Evolutionary conservation across 495 filamentous ascomycete genomes (phyloP), one percentile per base, ranked within the genome.

Genomic region (Massariosphaeria phaeospora): DNA sequence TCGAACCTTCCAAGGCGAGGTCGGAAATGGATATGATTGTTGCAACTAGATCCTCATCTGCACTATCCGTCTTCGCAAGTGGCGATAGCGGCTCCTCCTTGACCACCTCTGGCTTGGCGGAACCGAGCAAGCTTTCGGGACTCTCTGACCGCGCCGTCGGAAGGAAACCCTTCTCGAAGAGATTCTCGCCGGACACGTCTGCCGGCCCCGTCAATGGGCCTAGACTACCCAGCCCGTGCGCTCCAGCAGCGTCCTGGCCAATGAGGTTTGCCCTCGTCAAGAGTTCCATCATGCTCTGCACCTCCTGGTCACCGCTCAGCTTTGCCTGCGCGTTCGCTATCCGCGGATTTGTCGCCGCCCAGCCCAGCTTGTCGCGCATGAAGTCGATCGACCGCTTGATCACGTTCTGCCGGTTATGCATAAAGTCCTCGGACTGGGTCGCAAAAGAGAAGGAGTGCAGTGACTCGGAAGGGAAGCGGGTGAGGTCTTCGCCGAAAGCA

Each of bases 391-490:
- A 94, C 48, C 90, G 77, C 67, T 96, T 96, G 62, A 99, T 67
- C 17, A 95, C 84, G 71, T 89, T 96, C 66, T 97, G 94, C 40
- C 94, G 81, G 65, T 75, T 96, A 64, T 95, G 86, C 24, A 97
- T 78, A 38, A 85, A 75, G 62, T 96, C 91, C 65, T 95, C 91
- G 4, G 91, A 90, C 69, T 95, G 91, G 52, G 96, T 88, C 2
- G 94, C 89, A 68, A 99, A 99, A 26, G 94, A 97, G 72, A 99
- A 99, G 0, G 94, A 97, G 67, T 99, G 93, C 52, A 99, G 71
- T 0, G 93, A 99, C 69, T 99, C 93, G 62, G 87, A 86, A 1
- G 94, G 91, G 66, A 97, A 99, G 38, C 90, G 81, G 39, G 82
- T 81, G 26, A 99, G 80, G 63, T 97, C 93, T 76, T 97, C 93